Conservation (phyloP, 768 basidiomycete species). For the Krasilnikovozyma curviuscula region DNA sequence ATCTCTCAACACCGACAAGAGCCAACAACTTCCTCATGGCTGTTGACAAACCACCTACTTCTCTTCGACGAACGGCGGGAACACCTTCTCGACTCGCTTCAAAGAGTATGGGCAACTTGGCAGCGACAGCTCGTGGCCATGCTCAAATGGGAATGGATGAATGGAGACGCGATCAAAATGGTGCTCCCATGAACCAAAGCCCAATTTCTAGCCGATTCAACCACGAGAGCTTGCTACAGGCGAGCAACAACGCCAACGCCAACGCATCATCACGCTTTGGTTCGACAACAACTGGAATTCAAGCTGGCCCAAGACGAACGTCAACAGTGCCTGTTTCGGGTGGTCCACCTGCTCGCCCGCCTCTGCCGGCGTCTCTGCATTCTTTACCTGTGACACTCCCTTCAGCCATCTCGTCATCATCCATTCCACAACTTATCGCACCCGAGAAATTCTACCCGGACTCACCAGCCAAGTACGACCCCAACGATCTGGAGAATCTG, state of each 20-base stretch:
- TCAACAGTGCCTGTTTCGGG: conserved; percentile 1
- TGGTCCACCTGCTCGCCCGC: conserved; percentile 1
- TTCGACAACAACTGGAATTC: not conserved
- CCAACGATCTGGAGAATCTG: conserved; percentile 3
- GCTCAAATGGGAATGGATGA: not conserved
- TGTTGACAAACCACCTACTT: conserved; percentile 1
- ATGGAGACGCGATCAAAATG: not conserved
- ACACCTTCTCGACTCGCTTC: conserved; percentile 10
- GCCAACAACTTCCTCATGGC: conserved; percentile 1
- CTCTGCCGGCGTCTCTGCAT: conserved; percentile 1
- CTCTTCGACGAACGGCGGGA: conserved; percentile 4
- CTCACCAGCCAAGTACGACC: conserved; percentile 6
- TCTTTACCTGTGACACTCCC: conserved; percentile 2
- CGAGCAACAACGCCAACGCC: not conserved
- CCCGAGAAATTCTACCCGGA: not conserved
- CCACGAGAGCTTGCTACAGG: not conserved
- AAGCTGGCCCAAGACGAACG: not conserved
- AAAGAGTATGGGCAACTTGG: conserved; percentile 13
- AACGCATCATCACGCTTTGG: not conserved
- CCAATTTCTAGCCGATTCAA: not conserved
- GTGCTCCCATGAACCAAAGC: not conserved
- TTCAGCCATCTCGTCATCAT: not conserved
- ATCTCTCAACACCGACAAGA: conserved; percentile 11
- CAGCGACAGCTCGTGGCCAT: conserved; percentile 4
- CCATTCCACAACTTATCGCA: not conserved